A percentile compares a stretch with the other conserved stretches of the same genome.
Evolutionary conservation across 345 rosid genomes (phyloP).

Genomic region (Arabis hirsuta): DNA sequence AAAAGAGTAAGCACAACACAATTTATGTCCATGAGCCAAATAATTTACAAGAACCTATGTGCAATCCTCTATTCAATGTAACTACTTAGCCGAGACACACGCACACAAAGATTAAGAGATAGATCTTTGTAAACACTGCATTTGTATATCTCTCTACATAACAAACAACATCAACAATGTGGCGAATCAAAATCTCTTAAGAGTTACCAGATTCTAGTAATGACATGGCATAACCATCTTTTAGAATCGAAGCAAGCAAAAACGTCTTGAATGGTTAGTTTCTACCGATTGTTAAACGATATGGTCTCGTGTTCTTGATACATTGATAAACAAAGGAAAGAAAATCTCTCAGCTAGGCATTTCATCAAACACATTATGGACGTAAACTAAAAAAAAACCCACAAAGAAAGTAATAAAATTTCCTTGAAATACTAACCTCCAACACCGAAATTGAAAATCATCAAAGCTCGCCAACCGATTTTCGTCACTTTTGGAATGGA

Average conservation of each 20-base stretch:
- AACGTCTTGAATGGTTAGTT: not conserved
- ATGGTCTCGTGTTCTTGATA: not conserved
- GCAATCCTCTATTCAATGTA: not conserved
- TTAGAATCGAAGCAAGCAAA: constrained; percentile 9
- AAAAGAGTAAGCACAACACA: constrained; percentile 1
- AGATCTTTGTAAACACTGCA: not conserved
- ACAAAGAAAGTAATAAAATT: not conserved
- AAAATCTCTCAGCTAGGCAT: constrained; percentile 34
- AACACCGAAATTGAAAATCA: constrained; percentile 74
- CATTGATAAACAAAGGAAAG: not conserved
- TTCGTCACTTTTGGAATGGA: constrained; percentile 45
- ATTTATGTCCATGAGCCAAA: constrained; percentile 11
- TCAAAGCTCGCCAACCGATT: constrained; percentile 63
- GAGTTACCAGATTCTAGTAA: not conserved
- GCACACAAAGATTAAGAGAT: not conserved
- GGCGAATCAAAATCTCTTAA: not conserved
- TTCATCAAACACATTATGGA: constrained; percentile 47
- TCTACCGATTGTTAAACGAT: not conserved
- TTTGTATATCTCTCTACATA: not conserved
- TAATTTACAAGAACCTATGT: not conserved
- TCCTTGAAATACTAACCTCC: constrained; percentile 53
- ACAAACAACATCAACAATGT: not conserved
- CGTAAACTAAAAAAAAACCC: constrained; percentile 35
- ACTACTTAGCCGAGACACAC: not conserved
- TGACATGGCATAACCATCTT: constrained; percentile 1